These are phyloP conservation scores for Aspergillus ellipticus DNA, from an alignment of 495 filamentous ascomycete genomes.

Conservation along the genomic window DNA sequence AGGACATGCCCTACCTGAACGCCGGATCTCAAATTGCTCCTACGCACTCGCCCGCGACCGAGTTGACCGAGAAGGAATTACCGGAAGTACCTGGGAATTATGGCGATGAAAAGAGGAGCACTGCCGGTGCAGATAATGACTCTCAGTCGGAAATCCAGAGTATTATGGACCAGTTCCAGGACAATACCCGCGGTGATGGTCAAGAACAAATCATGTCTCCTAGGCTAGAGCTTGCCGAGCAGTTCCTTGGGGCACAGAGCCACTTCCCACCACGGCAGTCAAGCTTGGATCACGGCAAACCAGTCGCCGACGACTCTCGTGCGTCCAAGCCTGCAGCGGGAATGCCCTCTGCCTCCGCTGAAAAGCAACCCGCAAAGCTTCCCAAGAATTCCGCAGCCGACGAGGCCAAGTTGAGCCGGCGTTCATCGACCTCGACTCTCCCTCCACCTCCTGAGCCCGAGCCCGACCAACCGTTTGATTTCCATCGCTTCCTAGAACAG, in stretches of 20 bases:
- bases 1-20: slow-evolving; percentile 59
- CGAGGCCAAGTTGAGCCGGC: slow-evolving; percentile 45
- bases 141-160: slow-evolving; percentile 87
- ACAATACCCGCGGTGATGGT: slow-evolving; percentile 60
- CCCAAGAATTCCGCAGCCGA: slow-evolving; percentile 21
- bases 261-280: slow-evolving; percentile 80
- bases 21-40: slow-evolving; percentile 59
- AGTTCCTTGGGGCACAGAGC: slow-evolving; percentile 57
- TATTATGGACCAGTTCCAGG: slow-evolving; percentile 85
- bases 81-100: slow-evolving; percentile 51
- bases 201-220: slow-evolving; percentile 81
- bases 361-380: slow-evolving; percentile 17
- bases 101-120: slow-evolving; percentile 42
- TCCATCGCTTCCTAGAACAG: slow-evolving; percentile 95
- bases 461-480: slow-evolving; percentile 89
- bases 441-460: slow-evolving; percentile 88
- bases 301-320: slow-evolving; percentile 3
- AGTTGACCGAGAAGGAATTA: slow-evolving; percentile 48
- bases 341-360: slow-evolving; percentile 15
- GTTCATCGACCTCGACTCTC: slow-evolving; percentile 43
- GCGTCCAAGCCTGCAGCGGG: slow-evolving; percentile 5
- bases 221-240: slow-evolving; percentile 65
- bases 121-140: slow-evolving; percentile 53
- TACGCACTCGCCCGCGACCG: slow-evolving; percentile 49
- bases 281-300: slow-evolving; percentile 66